Base-by-base conservation (phyloP, 2,329 filamentous ascomycete species). In the Macrophomina tecta region DNA sequence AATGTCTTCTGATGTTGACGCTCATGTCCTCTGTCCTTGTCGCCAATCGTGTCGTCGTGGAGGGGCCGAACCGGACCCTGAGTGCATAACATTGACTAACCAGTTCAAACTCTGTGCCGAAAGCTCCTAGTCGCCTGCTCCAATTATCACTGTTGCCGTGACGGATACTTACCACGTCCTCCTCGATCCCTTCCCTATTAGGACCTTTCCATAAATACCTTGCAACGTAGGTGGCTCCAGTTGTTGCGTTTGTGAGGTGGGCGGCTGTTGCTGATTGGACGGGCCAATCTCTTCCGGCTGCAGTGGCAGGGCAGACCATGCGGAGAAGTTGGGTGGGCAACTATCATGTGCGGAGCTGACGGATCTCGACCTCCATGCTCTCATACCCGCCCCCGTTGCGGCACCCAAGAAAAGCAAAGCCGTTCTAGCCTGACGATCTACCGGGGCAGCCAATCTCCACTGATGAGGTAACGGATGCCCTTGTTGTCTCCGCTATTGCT, bases 321-420 rank as follows among this genome's bases (percentile, higher is more conserved):
- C 56, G 56, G 56, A 61, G 56, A 61, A 61, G 55, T 23, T 61
- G 56, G 42, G 48, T 48, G 42, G 30, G 42, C 56, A 40, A 48
- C 56, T 61, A 61, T 61, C 56, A 61, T 61, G 56, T 61, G 56
- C 56, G 56, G 40, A 61, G 56, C 56, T 36, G 28, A 46, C 56
- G 56, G 56, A 61, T 61, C 56, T 61, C 56, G 55, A 45, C 55
- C 30, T 23, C 14, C 28, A 23, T 40, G 38, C 7, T 40, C 34
- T 30, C 45, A 38, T 45, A 60, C 45, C 55, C 38, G 34, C 38
- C 12, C 38, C 40, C 30, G 38, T 46, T 60, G 40, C 55, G 45
- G 12, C 55, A 60, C 56, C 18, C 42, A n/a, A 46, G 42, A 61
- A 48, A 48, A 48, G 16, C 56, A 61, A 32, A 46, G 56, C 28